These are phyloP conservation scores for Trypanosoma conorhini DNA, from an alignment of 208 protist genomes.

Conservation along the genomic window DNA sequence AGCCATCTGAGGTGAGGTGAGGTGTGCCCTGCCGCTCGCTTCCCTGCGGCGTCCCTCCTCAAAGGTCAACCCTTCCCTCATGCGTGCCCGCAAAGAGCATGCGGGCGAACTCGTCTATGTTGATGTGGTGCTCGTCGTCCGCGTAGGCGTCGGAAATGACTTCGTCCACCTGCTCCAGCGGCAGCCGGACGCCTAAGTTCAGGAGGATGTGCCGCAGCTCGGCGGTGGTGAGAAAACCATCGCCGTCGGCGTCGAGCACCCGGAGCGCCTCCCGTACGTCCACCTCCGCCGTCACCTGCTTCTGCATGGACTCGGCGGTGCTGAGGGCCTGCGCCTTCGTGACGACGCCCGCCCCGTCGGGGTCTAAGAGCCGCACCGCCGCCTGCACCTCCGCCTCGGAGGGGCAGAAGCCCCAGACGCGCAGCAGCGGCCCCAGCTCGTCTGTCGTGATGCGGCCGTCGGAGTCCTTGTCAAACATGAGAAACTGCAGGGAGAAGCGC, in stretches of 20 bases:
- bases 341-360: slow-evolving; percentile 94
- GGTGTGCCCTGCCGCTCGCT: not conserved
- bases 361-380: slow-evolving; percentile 96
- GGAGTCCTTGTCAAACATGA: slow-evolving; percentile 98
- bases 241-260: slow-evolving; percentile 94
- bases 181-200: slow-evolving; percentile 92
- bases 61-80: not conserved
- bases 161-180: slow-evolving; percentile 86
- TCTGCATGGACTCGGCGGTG: slow-evolving; percentile 71
- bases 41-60: not conserved
- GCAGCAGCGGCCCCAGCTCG: slow-evolving; percentile 99
- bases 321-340: slow-evolving; percentile 86
- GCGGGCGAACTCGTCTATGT: slow-evolving; percentile 77
- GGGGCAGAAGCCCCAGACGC: slow-evolving; percentile 97
- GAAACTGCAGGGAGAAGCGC: slow-evolving; percentile 99
- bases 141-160: slow-evolving; percentile 82
- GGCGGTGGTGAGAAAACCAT: slow-evolving; percentile 92
- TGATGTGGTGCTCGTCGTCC: slow-evolving; percentile 84
- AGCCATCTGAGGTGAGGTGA: too few species aligned
- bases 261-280: slow-evolving; percentile 94
- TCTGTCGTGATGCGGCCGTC: slow-evolving; percentile 97
- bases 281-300: slow-evolving; percentile 65
- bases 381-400: slow-evolving; percentile 95
- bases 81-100: slow-evolving; percentile 40
- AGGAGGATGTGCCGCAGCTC: slow-evolving; percentile 94